phyloP scores from a whole-genome alignment of 441 rosid genomes.

The Kokia cookei region DNA sequence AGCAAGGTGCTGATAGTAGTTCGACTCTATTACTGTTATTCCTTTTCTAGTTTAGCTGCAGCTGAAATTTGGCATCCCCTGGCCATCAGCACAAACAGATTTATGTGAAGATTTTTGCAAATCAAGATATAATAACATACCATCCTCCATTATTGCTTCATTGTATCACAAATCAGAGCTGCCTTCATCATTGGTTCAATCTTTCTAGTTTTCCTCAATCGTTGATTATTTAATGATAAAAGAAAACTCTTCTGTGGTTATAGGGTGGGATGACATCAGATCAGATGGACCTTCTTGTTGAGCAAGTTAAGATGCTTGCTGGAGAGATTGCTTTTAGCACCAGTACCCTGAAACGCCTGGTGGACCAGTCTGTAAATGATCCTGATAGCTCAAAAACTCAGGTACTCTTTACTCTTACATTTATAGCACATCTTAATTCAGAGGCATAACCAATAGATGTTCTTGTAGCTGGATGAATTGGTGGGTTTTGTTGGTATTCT shows the following conservation, averaged over 20 bases:
- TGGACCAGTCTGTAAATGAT: slow-evolving; percentile 84
- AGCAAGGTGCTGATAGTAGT: not conserved
- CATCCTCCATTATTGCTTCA: not conserved
- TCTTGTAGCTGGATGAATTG: not conserved
- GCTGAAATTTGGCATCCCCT: not conserved
- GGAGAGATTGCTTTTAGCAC: slow-evolving; percentile 96
- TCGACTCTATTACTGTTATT: slow-evolving; percentile 1
- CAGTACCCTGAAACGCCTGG: slow-evolving; percentile 92
- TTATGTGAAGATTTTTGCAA: not conserved
- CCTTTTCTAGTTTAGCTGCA: not conserved
- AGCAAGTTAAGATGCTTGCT: slow-evolving; percentile 99
- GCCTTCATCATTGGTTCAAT: not conserved
- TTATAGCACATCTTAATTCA: not conserved
- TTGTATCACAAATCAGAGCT: not conserved
- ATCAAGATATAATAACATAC: not conserved
- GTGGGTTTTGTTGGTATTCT: not conserved
- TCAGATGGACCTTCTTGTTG: slow-evolving; percentile 95
- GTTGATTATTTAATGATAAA: slow-evolving; percentile 7
- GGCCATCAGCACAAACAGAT: not conserved
- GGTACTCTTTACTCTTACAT: slow-evolving; percentile 28
- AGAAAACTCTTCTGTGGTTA: slow-evolving; percentile 9
- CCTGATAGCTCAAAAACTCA: slow-evolving; percentile 80
- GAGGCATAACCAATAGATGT: not conserved
- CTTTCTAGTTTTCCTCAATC: not conserved
- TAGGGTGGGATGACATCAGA: slow-evolving; percentile 85